Percentiles rank a stretch among this genome's conserved stretches.
phyloP scores from a whole-genome alignment of 75 land plant species.

The Pseudotsuga menziesii region DNA sequence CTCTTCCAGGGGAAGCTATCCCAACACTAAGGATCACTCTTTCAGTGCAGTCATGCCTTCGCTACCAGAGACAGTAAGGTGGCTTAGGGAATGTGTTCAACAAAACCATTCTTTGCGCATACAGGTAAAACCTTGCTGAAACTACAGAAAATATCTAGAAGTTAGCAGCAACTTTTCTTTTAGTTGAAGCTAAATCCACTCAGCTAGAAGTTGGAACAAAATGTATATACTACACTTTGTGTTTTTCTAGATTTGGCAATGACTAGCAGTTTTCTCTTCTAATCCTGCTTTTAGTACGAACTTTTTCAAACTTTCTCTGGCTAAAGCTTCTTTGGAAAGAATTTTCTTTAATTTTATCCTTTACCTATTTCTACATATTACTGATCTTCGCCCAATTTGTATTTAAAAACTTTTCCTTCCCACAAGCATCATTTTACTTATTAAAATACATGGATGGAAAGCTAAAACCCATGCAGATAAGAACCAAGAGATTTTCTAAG shows the following conservation, averaged over 20 bases:
- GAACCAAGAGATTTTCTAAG: background rate
- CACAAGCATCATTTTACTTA: no score
- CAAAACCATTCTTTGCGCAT: slow-evolving; percentile 38
- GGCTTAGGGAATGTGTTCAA: slow-evolving; percentile 56
- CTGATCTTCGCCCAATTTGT: no score
- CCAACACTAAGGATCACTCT: slow-evolving; percentile 13
- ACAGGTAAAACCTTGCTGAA: slow-evolving; percentile 37
- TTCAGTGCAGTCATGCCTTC: slow-evolving; percentile 69
- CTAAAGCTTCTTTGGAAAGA: background rate
- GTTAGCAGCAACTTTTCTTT: background rate
- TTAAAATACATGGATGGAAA: background rate
- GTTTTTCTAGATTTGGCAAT: background rate
- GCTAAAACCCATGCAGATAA: background rate
- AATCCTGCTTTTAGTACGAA: background rate
- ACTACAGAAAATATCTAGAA: background rate
- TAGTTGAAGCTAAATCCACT: background rate
- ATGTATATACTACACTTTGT: background rate
- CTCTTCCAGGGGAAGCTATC: slow-evolving; percentile 10
- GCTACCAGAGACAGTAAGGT: slow-evolving; percentile 74
- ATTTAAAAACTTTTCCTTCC: no score
- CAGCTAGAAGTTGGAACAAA: background rate
- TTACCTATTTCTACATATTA: background rate
- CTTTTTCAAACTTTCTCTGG: background rate
- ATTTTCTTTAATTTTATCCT: background rate
- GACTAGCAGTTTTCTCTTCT: background rate